A percentile compares a stretch with the other conserved stretches of the same genome.
Evolutionary conservation across 2,329 filamentous ascomycete species (phyloP).

Genomic region (Calonectria fujianensis): DNA sequence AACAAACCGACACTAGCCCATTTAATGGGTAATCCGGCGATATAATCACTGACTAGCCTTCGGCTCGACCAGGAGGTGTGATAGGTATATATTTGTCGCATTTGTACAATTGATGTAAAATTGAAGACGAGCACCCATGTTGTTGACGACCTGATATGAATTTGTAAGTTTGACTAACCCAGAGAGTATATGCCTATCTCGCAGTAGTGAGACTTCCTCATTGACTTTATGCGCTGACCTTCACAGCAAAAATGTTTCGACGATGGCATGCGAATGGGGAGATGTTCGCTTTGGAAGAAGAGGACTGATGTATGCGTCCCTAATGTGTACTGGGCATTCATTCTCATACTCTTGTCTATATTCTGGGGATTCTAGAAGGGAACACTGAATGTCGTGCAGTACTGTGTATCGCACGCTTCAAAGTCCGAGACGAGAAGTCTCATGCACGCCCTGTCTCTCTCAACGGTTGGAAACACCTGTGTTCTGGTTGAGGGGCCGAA

Average conservation of each 20-base stretch:
- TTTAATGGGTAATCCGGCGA: neutral
- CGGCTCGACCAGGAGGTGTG: neutral
- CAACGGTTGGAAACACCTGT: constrained; percentile 18
- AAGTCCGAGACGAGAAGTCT: constrained; percentile 4
- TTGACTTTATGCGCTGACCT: neutral
- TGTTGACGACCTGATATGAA: neutral
- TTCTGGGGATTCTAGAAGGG: neutral
- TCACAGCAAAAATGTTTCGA: neutral
- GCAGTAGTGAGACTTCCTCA: no score
- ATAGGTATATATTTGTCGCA: neutral
- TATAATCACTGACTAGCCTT: neutral
- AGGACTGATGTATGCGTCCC: neutral
- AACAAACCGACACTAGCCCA: neutral
- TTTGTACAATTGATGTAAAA: constrained; percentile 13
- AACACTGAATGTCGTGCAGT: neutral
- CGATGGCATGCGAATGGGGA: neutral
- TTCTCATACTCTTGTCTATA: neutral
- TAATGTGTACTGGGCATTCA: no score
- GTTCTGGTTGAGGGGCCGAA: constrained; percentile 6
- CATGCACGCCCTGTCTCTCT: neutral
- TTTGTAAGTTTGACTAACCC: no score
- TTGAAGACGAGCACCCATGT: neutral
- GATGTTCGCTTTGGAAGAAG: neutral
- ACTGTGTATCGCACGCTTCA: neutral
- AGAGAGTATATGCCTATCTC: neutral